phyloP scores from a whole-genome alignment of 2,329 filamentous ascomycete species.

The Claviceps spartinae region DNA sequence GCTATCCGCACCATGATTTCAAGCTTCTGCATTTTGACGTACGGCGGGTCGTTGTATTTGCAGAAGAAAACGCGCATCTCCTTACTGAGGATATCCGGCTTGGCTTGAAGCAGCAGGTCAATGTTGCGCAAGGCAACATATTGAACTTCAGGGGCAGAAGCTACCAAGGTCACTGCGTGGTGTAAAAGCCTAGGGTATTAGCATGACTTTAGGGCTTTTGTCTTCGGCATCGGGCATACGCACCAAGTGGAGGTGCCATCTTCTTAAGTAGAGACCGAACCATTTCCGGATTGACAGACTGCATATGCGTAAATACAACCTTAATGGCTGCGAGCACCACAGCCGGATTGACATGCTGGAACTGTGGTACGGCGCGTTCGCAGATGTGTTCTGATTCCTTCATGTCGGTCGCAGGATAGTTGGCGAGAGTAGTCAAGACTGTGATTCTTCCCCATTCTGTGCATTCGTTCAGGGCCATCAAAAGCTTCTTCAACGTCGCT shows the following conservation, averaged over 20 bases:
- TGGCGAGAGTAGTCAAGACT: constrained; percentile 76
- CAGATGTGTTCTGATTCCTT: constrained; percentile 98
- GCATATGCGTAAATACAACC: constrained; percentile 95
- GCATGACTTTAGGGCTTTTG: not conserved
- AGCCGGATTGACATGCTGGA: constrained; percentile 95
- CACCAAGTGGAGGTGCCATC: constrained; percentile 91
- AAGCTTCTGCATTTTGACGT: constrained; percentile 93
- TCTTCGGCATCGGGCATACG: constrained; percentile 12
- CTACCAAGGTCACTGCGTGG: constrained; percentile 75
- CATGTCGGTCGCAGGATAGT: constrained; percentile 74
- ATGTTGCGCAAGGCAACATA: constrained; percentile 96
- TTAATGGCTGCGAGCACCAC: constrained; percentile 97
- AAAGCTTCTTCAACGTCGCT: constrained; percentile 78
- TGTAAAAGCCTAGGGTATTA: not conserved
- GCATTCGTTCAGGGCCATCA: constrained; percentile 94
- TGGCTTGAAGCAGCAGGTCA: constrained; percentile 85
- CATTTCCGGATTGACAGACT: constrained; percentile 61
- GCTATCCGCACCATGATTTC: constrained; percentile 99
- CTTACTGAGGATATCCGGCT: constrained; percentile 92
- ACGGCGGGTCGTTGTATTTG: constrained; percentile 98
- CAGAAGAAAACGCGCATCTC: constrained; percentile 98
- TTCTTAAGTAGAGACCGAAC: constrained; percentile 86
- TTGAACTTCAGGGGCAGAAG: constrained; percentile 91
- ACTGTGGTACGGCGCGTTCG: constrained; percentile 88
- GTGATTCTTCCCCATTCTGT: constrained; percentile 97